Evolutionary conservation across 768 basidiomycete genomes (phyloP), one percentile per base, ranked within the genome.

Genomic region (Kwoniella mangroviensis): DNA sequence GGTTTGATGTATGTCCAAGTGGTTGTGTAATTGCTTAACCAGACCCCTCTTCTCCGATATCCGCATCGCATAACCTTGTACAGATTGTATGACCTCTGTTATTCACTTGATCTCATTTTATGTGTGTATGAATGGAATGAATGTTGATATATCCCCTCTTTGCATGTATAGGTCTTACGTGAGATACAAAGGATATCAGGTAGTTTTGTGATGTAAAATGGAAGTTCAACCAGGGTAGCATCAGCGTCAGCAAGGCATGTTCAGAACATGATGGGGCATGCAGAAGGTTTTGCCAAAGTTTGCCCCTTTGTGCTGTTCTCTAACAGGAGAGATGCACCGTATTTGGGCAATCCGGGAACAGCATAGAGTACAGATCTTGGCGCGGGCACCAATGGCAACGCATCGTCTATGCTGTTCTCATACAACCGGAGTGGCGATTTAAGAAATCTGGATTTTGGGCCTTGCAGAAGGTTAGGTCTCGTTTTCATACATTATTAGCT

Each of bases 1-100:
- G 79, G 77, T 69, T 65, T 24, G 79, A 80, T 64, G 75, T 81
- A 73, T 81, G 79, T 76, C 68, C 77, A 21, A 72, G 75, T 53
- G 69, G 61, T 41, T 77, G 76, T 70, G 64, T 67, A 57, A 73
- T 77, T 49, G 52, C 65, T 51, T 76, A 64, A 59, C 15, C 45
- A 15, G 1, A 2, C 45, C 45, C 45, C 6, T 49, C 0, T 49
- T 49, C 19, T 49, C 45, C 45, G 6, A 34, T 34, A 34, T 34
- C 1, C 34, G 34, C 6, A 34, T 34, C 9, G 34, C 9, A 34
- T 34, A 34, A 7, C 34, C 6, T 34, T 34, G 34, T 34, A 34
- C 34, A 34, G 34, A 34, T 34, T 34, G 34, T 34, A 34, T 34
- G 9, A 34, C 9, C 34, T 7, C 6, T 34, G 34, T 34, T 1